phyloP scores from a whole-genome alignment of 345 rosid genomes.

The Isatis tinctoria region DNA sequence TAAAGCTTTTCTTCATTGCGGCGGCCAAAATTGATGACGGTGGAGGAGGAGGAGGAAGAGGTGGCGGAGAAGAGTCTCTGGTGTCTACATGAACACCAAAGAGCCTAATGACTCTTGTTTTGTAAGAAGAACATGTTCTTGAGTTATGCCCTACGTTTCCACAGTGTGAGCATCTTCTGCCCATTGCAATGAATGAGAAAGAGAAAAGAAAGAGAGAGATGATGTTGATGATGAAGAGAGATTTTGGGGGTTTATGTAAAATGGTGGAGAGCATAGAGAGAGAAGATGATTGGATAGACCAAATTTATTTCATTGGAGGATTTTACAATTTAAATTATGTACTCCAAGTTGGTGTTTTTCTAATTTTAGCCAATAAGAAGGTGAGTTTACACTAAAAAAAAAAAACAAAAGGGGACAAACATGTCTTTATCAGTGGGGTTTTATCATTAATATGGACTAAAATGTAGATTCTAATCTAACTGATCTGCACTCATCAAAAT shows the following conservation, averaged over 20 bases:
- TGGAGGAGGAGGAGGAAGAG: constrained; percentile 20
- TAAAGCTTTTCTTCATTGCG: constrained; percentile 30
- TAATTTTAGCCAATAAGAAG: constrained; percentile 29
- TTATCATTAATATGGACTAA: constrained; percentile 5
- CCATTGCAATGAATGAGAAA: constrained; percentile 22
- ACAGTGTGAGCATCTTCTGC: constrained; percentile 38
- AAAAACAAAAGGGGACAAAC: constrained; percentile 5
- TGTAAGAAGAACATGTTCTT: constrained; percentile 34
- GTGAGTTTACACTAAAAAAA: neutral
- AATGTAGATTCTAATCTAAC: neutral
- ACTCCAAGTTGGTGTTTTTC: constrained; percentile 27
- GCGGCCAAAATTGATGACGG: constrained; percentile 15
- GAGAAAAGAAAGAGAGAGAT: neutral
- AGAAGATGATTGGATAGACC: constrained; percentile 31
- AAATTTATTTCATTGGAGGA: constrained; percentile 11
- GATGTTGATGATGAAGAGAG: constrained; percentile 13
- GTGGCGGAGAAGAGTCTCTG: constrained; percentile 14
- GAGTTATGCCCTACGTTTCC: constrained; percentile 36
- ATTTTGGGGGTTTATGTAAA: constrained; percentile 30
- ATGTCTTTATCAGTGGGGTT: constrained; percentile 3
- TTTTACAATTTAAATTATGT: neutral
- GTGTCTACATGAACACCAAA: constrained; percentile 36
- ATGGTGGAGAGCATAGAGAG: constrained; percentile 27
- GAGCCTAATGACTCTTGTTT: constrained; percentile 25
- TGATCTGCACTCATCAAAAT: neutral